Conservation (phyloP, 2,329 filamentous ascomycete genomes). For the Botrytis fragariae region DNA sequence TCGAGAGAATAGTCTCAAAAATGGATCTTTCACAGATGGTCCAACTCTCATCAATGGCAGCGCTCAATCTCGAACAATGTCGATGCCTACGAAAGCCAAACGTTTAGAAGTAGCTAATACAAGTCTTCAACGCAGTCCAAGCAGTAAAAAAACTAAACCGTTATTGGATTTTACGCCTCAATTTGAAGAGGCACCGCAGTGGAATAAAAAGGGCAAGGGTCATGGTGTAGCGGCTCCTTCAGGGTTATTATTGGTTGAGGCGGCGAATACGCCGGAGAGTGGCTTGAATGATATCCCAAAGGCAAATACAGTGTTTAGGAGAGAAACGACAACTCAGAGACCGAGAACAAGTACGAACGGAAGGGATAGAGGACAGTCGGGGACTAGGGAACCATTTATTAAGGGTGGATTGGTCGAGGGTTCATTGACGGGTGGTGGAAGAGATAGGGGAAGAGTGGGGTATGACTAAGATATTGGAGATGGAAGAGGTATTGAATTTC, state of each 20-base stretch:
- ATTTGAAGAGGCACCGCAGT: slow-evolving; percentile 63
- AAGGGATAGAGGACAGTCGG: slow-evolving; percentile 17
- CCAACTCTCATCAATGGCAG: slow-evolving; percentile 54
- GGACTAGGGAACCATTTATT: slow-evolving; percentile 21
- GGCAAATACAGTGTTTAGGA: slow-evolving; percentile 31
- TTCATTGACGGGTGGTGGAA: neutral
- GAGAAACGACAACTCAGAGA: slow-evolving; percentile 24
- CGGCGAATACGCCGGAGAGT: slow-evolving; percentile 39
- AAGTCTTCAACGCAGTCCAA: slow-evolving; percentile 20
- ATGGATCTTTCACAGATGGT: slow-evolving; percentile 52
- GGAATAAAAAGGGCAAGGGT: slow-evolving; percentile 52
- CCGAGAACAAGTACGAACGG: slow-evolving; percentile 20
- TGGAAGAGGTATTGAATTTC: neutral
- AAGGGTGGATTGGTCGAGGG: slow-evolving; percentile 24
- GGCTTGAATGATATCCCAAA: slow-evolving; percentile 25
- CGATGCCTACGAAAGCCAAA: slow-evolving; percentile 25
- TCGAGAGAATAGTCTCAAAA: slow-evolving; percentile 29
- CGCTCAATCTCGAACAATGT: slow-evolving; percentile 33
- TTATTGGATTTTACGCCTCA: slow-evolving; percentile 66
- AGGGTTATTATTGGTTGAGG: slow-evolving; percentile 48
- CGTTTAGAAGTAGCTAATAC: slow-evolving; percentile 17
- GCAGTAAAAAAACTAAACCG: slow-evolving; percentile 46
- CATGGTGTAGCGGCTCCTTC: slow-evolving; percentile 44
- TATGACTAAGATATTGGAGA: neutral
- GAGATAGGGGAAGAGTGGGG: neutral